Base-by-base conservation (phyloP, 116 monocot genomes). In the Iris pallida region DNA sequence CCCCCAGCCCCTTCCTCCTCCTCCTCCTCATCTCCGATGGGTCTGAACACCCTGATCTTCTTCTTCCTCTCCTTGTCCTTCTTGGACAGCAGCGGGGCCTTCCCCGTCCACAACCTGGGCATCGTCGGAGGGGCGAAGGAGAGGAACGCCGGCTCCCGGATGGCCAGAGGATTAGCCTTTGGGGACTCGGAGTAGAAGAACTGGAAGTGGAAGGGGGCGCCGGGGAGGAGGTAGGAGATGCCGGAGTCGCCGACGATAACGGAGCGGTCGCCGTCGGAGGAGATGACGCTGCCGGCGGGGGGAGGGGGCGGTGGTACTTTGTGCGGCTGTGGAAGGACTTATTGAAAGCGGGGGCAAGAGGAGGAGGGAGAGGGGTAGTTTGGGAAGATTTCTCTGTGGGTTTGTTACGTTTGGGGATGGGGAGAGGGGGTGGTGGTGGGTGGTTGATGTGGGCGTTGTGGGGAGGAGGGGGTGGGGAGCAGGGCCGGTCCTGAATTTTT, bases 41-140 rank as follows among this genome's bases (percentile, higher is more conserved):
- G 87, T 42, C 78, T 70, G 44, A 82, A 75, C 9, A 92, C 72
- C 42, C 87, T 68, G 10, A 92, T 71, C 75, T 84, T 92, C 66
- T 77, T 85, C 81, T 80, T 80, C 79, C 84, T 71, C 78, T 83
- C 85, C 81, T 92, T 97, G 55, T 89, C 87, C 90, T 87, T 92
- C 85, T 97, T 97, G 20, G 92, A 90, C 46, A 85, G 57, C 56
- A 92, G 79, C 16, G 92, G 92, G 41, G 97, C 90, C 83, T 92
- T 97, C 15, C 97, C 97, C 11, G 97, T 97, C 97, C 97, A 97
- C 20, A 92, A 92, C 43, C 97, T 73, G 16, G 82, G 72, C 92
- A 89, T 92, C 16, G 81, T 65, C 30, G 85, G 89, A 41, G 97
- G 90, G 2, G 75, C 87, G 79, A 97, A 97, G 47, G 97, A 90